These are phyloP conservation scores for Arthroderma sp. DNA, from an alignment of 2,329 filamentous ascomycete species.

Conservation along the genomic window DNA sequence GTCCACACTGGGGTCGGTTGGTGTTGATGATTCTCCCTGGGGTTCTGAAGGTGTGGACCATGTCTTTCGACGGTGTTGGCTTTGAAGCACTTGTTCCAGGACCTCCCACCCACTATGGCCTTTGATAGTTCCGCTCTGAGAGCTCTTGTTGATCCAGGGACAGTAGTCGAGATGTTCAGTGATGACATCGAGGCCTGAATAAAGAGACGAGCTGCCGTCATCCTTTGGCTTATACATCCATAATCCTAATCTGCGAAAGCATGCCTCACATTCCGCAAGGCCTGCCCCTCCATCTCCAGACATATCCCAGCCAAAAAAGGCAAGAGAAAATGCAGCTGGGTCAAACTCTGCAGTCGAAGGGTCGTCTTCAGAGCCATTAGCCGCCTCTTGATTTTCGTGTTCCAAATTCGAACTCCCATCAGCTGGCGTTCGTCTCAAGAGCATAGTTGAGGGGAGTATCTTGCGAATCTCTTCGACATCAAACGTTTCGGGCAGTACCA, in stretches of 20 bases:
- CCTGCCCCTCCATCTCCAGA: constrained; percentile 37
- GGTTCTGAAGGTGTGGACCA: constrained; percentile 17
- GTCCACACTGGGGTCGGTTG: constrained; percentile 9
- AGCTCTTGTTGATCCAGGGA: constrained; percentile 56
- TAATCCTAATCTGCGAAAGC: constrained; percentile 73
- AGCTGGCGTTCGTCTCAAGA: constrained; percentile 6
- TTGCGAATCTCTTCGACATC: constrained; percentile 20
- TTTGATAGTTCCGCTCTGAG: constrained; percentile 40
- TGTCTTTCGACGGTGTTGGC: constrained; percentile 22
- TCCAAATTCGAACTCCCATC: background rate
- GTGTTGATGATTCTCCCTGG: constrained; percentile 16
- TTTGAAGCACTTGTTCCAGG: constrained; percentile 30
- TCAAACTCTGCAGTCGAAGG: constrained; percentile 23
- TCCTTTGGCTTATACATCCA: constrained; percentile 85
- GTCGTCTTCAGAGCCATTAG: background rate
- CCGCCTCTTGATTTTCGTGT: background rate
- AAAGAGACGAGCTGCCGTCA: constrained; percentile 30
- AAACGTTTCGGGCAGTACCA: constrained; percentile 21
- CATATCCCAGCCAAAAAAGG: constrained; percentile 64
- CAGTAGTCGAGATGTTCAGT: constrained; percentile 72
- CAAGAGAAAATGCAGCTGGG: constrained; percentile 52
- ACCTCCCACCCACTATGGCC: constrained; percentile 34
- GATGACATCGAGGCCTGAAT: constrained; percentile 49
- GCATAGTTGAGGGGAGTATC: constrained; percentile 18
- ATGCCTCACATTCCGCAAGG: constrained; percentile 68